A percentile compares a stretch with the other conserved stretches of the same genome.
Evolutionary conservation across 768 basidiomycete species (phyloP).

Genomic region (Leccinum longicurvipes): DNA sequence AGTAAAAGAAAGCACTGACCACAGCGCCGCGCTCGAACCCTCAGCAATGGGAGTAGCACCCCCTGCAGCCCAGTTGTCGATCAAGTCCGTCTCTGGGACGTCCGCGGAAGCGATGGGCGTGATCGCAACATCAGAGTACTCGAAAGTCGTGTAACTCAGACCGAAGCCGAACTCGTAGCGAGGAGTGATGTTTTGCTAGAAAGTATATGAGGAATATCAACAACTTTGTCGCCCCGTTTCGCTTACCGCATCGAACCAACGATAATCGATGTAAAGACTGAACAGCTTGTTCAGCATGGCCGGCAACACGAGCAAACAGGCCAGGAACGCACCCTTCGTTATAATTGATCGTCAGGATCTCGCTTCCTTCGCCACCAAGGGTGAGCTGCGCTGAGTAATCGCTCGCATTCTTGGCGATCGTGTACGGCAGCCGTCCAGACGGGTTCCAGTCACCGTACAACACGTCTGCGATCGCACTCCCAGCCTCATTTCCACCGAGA

Average conservation of each 20-base stretch:
- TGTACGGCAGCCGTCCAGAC: constrained; percentile 65
- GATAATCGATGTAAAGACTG: constrained; percentile 67
- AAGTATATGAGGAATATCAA: neutral
- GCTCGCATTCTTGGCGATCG: constrained; percentile 56
- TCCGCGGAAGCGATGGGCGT: constrained; percentile 37
- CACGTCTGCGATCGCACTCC: constrained; percentile 73
- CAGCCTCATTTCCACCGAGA: constrained; percentile 71
- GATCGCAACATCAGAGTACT: constrained; percentile 59
- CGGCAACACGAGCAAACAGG: neutral
- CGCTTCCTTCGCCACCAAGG: constrained; percentile 21
- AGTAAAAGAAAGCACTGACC: constrained; percentile 42
- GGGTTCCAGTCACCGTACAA: constrained; percentile 78
- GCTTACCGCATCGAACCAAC: constrained; percentile 64
- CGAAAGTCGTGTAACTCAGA: constrained; percentile 79
- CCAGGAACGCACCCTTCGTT: constrained; percentile 41
- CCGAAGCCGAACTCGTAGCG: constrained; percentile 92
- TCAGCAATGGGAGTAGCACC: constrained; percentile 49
- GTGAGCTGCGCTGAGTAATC: constrained; percentile 51
- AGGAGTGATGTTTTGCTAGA: constrained; percentile 64
- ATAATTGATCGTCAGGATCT: constrained; percentile 54
- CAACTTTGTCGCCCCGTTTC: neutral
- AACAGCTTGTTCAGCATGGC: neutral
- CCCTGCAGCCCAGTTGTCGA: constrained; percentile 57
- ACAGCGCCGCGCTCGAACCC: constrained; percentile 61
- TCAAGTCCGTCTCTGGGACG: constrained; percentile 29